Evolutionary conservation across 805 yeast genomes (phyloP).

Genomic region (Wickerhamiella occidentalis): DNA sequence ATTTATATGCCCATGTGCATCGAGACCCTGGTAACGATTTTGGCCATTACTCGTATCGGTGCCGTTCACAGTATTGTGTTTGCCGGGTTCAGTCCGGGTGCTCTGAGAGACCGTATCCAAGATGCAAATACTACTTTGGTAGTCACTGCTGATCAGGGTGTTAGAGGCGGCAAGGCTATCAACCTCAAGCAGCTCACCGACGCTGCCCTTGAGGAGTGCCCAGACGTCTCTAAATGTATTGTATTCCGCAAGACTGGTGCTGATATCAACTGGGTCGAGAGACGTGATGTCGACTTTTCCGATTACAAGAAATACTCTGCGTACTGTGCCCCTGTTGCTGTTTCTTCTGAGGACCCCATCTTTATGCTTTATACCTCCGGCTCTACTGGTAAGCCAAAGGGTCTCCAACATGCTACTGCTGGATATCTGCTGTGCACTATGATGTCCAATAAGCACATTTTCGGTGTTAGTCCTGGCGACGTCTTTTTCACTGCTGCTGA

Average conservation of each 20-base stretch:
- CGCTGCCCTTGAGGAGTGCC: slow-evolving; percentile 58
- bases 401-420: slow-evolving; percentile 70
- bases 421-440: slow-evolving; percentile 68
- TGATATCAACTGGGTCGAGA: slow-evolving; percentile 37
- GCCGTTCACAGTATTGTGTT: slow-evolving; percentile 77
- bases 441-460: slow-evolving; percentile 59
- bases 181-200: slow-evolving; percentile 74
- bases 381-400: slow-evolving; percentile 82
- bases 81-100: slow-evolving; percentile 71
- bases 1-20: slow-evolving; percentile 81
- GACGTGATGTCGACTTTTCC: slow-evolving; percentile 69
- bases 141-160: slow-evolving; percentile 70
- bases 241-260: slow-evolving; percentile 67
- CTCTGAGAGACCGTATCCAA: slow-evolving; percentile 56
- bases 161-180: slow-evolving; percentile 71
- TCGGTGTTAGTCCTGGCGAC: slow-evolving; percentile 66
- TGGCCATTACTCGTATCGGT: slow-evolving; percentile 71
- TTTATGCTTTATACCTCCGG: slow-evolving; percentile 78
- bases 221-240: slow-evolving; percentile 54
- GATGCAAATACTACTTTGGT: slow-evolving; percentile 63
- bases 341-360: slow-evolving; percentile 68
- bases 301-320: slow-evolving; percentile 54
- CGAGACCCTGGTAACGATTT: slow-evolving; percentile 59
- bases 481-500: slow-evolving; percentile 78
- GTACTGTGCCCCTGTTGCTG: slow-evolving; percentile 63